A percentile compares a stretch with the other conserved stretches of the same genome.
Evolutionary conservation across 2,329 filamentous ascomycete species (phyloP).

Genomic region (Geosmithia flava): DNA sequence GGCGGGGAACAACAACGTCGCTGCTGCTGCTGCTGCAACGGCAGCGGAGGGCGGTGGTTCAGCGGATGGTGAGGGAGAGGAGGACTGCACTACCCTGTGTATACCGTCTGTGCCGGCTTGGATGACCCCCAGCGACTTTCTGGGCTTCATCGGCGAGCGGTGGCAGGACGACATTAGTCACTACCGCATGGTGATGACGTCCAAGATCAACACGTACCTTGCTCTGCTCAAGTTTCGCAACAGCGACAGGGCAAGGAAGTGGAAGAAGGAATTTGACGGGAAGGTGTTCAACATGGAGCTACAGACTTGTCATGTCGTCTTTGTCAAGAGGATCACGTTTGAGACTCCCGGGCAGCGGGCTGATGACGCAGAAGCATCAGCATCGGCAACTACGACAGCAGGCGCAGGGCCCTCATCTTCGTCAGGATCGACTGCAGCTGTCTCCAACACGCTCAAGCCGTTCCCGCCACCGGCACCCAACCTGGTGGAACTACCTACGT

Average conservation of each 20-base stretch:
- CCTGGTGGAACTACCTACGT: conserved; percentile 84
- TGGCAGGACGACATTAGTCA: conserved; percentile 82
- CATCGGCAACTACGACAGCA: neutral
- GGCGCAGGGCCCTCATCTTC: conserved; percentile 26
- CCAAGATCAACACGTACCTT: conserved; percentile 81
- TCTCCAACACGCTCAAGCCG: conserved; percentile 38
- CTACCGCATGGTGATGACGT: conserved; percentile 88
- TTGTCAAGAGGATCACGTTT: conserved; percentile 85
- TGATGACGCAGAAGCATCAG: conserved; percentile 28
- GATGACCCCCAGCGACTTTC: conserved; percentile 78
- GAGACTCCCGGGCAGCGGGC: conserved; percentile 42
- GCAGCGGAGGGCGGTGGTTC: conserved; percentile 7
- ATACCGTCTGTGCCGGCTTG: conserved; percentile 93
- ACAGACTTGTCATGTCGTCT: conserved; percentile 89
- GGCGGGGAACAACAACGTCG: neutral
- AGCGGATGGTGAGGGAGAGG: conserved; percentile 20
- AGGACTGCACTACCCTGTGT: conserved; percentile 76
- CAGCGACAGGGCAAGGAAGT: conserved; percentile 59
- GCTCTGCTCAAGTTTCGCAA: conserved; percentile 89
- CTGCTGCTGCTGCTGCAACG: conserved; percentile 1
- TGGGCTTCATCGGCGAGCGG: conserved; percentile 82
- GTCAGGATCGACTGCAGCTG: conserved; percentile 19
- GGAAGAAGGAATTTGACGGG: conserved; percentile 82
- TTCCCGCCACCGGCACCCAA: conserved; percentile 63
- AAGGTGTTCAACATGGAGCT: conserved; percentile 90